Percentiles rank a stretch among this genome's conserved stretches.
Evolutionary conservation across 805 yeast genomes (phyloP).

Genomic region (Pichia paraexigua): DNA sequence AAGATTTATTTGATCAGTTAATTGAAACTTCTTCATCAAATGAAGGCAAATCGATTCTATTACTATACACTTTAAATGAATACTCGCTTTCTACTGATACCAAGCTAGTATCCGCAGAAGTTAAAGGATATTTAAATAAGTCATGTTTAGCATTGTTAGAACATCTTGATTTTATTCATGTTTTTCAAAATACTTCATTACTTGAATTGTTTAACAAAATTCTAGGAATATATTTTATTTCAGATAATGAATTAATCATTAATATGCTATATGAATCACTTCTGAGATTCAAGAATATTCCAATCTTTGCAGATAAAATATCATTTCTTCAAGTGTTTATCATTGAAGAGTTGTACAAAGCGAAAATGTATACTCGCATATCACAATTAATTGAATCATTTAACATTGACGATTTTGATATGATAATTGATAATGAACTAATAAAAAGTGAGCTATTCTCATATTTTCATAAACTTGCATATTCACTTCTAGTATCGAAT

Average conservation of each 20-base stretch:
- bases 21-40: neutral
- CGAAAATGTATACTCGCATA: constrained; percentile 5
- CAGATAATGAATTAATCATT: constrained; percentile 3
- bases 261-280: constrained; percentile 1
- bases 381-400: neutral
- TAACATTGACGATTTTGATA: constrained; percentile 13
- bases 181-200: constrained; percentile 1
- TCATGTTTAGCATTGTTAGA: constrained; percentile 1
- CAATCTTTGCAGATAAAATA: neutral
- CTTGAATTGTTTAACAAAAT: constrained; percentile 4
- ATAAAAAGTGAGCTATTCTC: constrained; percentile 8
- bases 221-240: neutral
- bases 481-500: constrained; percentile 14
- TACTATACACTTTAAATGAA: constrained; percentile 1
- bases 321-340: constrained; percentile 8
- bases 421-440: neutral
- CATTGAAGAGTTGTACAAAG: constrained; percentile 3
- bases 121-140: neutral
- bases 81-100: neutral
- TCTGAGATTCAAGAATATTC: neutral
- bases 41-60: neutral
- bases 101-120: neutral
- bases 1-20: neutral
- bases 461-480: constrained; percentile 15
- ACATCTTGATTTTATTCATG: neutral